Evolutionary conservation across 306 rosid species (phyloP), one percentile per base, ranked within the genome.

Genomic region (Glycyrrhiza uralensis): DNA sequence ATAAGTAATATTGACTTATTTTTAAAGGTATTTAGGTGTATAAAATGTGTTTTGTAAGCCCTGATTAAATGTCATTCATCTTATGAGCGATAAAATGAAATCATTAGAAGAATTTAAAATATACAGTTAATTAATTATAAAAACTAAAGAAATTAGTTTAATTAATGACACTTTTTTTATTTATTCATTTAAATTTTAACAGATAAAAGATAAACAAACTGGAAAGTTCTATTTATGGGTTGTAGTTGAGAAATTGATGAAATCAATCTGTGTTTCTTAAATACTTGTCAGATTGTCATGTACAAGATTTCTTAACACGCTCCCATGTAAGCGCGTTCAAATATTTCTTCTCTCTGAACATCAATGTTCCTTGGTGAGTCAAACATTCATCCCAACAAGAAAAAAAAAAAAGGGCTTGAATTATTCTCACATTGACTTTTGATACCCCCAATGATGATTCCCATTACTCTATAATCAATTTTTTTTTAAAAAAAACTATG

Each of bases 291-390:
- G n/a, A 35, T 79, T 56, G 49, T 36, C 11, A 36, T 18, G 33
- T 33, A 18, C 50, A 65, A 44, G 54, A 46, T 56, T 64, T n/a
- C n/a, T n/a, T 66, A 79, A 66, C 79, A 57, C 79, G 71, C 83
- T 1, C 24, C 52, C 33, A 58, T 72, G 64, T 49, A n/a, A 79
- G 79, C 70, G 71, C 58, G 71, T 79, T 72, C 79, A 64, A 56
- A 1, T 15, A 6, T 33, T 28, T 50, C 66, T 44, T 59, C 75
- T 79, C 79, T 65, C 20, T 65, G 41, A 79, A 65, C 79, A 79
- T 56, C 26, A 64, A 42, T 55, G 69, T 72, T 71, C 78, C 29
- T 44, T 44, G 78, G 78, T 72, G 39, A 60, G 82, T 79, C 7
- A 64, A 54, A 44, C 56, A 64, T 65, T 72, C 70, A 29, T 50